Base-by-base conservation (phyloP, 2,329 filamentous ascomycete species). In the Hymenoscyphus scutula region DNA sequence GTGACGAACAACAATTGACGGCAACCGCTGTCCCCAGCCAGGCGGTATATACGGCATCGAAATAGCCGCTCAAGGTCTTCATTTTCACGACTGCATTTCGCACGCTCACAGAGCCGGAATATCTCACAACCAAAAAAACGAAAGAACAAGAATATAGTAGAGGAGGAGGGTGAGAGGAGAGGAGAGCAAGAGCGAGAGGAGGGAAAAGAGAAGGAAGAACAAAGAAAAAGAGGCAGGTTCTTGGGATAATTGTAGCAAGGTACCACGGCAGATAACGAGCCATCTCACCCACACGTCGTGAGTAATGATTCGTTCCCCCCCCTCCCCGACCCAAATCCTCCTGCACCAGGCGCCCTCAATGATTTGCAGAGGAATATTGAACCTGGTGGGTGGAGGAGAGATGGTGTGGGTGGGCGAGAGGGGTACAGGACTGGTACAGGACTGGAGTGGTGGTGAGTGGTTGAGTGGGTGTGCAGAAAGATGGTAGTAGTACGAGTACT, bases 31-130 rank as follows among this genome's bases (percentile, higher is more conserved):
- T 69, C 29, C 59, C 62, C 54, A 73, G 65, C 69, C 70, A 74
- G 64, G 64, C 58, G 62, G 59, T 67, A 62, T 73, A 73, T 34
- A 69, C 70, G 65, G 71, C 71, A 62, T 72, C 70, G 62, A 74
- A 65, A 68, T 70, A 72, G 65, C 70, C 65, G 64, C 69, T 71
- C 67, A 74, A 71, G 60, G 68, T 61, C 58, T 67, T 71, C 71
- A 74, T 74, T 62, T 56, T 69, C 63, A 63, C 67, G 60, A 69
- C 64, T 68, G 67, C 69, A 69, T 71, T 66, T 65, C 68, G 66
- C 66, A 65, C 64, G 64, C 56, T 62, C 58, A 62, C 57, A 65
- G 63, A 37, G 58, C 55, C 59, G 60, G 32, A 61, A 58, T n/a
- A 55, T 53, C 38, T 37, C 41, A 57, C 56, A 34, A 53, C 23